Evolutionary conservation across 2,329 filamentous ascomycete genomes (phyloP), one percentile per base, ranked within the genome.

Genomic region (Pyrenochaeta sp.): DNA sequence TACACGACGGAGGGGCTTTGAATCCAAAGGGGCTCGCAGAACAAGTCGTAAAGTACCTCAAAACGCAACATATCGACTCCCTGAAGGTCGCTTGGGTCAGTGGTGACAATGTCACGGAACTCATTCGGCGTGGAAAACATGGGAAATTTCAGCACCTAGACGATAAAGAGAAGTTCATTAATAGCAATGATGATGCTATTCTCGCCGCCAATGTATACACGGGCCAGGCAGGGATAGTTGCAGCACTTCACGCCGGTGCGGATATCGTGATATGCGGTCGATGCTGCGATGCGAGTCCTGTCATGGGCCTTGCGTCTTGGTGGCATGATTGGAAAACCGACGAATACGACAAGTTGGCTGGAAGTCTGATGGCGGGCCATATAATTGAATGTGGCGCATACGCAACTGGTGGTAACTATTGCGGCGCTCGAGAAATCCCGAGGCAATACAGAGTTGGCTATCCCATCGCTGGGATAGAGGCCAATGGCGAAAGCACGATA

Each of bases 1-100:
- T 81, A 13, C 72, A 81, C 49, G 81, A 83, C 50, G 81, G 80
- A 4, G 81, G 81, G 1, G 78, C 75, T 1, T 65, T 80, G 8
- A 78, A 83, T 41, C 81, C 81, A 0, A 67, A 71, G 41, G 77
- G 73, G 0, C 58, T 83, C 9, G 77, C 81, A 3, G 44, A 73
- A 22, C 72, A 73, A 46, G 67, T 72, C 1, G 52, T 68, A 11
- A 58, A 41, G 13, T 59, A 55, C 30, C 47, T 59, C 36, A 7
- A 45, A 44, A 17, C 27, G 15, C 27, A 30, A 18, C 15, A 18
- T 3, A 30, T 30, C n/a, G 9, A 44, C 8, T 51, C 44, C 11
- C 30, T 58, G 41, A 55, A 41, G 32, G 65, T 78, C n/a, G 74
- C 73, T 0, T 76, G 72, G 39, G 65, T 77, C 3, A 60, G 58